Base-by-base conservation (phyloP, 306 rosid genomes). In the Castanospermum australe region DNA sequence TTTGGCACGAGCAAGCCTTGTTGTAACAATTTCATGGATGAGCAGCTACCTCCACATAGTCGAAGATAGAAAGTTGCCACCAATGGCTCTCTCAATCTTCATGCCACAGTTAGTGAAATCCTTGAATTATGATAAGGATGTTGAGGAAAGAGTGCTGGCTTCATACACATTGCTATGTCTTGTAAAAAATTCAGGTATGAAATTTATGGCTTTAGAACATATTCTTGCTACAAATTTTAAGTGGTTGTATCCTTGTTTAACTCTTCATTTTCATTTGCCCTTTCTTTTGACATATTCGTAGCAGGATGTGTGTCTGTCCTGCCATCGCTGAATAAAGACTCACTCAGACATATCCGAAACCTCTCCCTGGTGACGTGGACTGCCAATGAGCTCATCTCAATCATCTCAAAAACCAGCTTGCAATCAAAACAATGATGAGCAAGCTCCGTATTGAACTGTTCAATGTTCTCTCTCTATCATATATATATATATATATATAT, bases 321-420 rank as follows among this genome's bases (percentile, higher is more conserved):
- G 7, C 39, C 78, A 74, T 70, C 81, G 33, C 20, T 52, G 35
- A 82, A 86, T 17, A 78, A 82, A 36, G 89, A 81, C 17, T 76
- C 87, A 67, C 50, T 82, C 8, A 32, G 79, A 30, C 50, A 82
- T 17, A 93, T 92, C 44, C 81, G 54, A 63, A 86, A 88, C 60
- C 90, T 92, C 70, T 89, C 90, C 33, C 87, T 86, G 4, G 86
- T 90, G 77, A 92, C 95, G 51, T 88, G 97, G 94, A 88, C 97
- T 38, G 90, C 97, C 2, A 62, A 47, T 20, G 89, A 92, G 80
- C 87, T 90, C 45, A 25, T 85, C 35, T 69, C 84, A 51, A 83
- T 85, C 4, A 60, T 88, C 73, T 55, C 77, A 8, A 25, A 48
- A 67, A 20, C 11, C 70, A 73, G 28, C 76, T 54, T 44, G 56